Conservation (phyloP, 169 alveolate species). For the Babesia ovis region DNA sequence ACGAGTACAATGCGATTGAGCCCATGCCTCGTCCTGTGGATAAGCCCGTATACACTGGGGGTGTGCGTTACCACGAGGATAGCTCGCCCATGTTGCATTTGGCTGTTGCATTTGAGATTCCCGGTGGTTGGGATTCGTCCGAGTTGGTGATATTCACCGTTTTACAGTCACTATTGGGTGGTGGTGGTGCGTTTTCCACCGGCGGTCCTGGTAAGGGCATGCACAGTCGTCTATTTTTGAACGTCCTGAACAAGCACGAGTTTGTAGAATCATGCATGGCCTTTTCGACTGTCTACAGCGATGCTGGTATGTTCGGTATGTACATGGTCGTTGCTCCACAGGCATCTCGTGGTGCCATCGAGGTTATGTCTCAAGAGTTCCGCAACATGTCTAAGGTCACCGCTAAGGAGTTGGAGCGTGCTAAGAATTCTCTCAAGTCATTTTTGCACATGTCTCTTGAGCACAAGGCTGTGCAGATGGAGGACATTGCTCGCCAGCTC, state of each 20-base stretch:
- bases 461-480: constrained; percentile 79
- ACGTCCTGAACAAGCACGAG: constrained; percentile 82
- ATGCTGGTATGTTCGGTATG: constrained; percentile 86
- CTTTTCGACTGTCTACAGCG: constrained; percentile 86
- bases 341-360: constrained; percentile 71
- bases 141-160: constrained; percentile 80
- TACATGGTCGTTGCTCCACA: constrained; percentile 81
- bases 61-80: constrained; percentile 81
- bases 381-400: constrained; percentile 71
- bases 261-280: constrained; percentile 89
- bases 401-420: constrained; percentile 80
- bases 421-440: constrained; percentile 80
- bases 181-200: constrained; percentile 89
- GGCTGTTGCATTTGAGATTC: constrained; percentile 82
- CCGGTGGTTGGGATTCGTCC: constrained; percentile 78
- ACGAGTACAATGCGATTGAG: constrained; percentile 86
- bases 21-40: constrained; percentile 6
- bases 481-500: constrained; percentile 84
- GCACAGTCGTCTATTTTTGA: constrained; percentile 83
- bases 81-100: constrained; percentile 78
- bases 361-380: constrained; percentile 76
- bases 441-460: constrained; percentile 80
- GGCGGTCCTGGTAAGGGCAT: constrained; percentile 94
- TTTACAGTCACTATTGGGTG: constrained; percentile 87
- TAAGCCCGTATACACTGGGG: constrained; percentile 87